Percentiles rank a stretch among this genome's conserved stretches.
Conservation (phyloP, 495 filamentous ascomycete genomes). For the Monascus purpureus region DNA sequence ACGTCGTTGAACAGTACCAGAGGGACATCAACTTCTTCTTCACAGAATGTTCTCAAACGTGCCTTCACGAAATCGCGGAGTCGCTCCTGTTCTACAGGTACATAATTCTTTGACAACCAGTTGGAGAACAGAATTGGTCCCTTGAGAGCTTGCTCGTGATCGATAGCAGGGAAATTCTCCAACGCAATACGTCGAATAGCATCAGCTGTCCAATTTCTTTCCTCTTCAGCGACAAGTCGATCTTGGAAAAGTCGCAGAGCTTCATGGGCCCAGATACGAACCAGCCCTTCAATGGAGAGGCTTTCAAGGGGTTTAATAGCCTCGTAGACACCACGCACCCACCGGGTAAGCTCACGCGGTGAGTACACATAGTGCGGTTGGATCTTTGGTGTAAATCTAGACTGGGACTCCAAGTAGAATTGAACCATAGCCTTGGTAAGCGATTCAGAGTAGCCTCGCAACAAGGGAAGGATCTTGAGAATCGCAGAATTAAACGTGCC, state of each 20-base stretch:
- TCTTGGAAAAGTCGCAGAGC: constrained; percentile 93
- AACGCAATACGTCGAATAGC: constrained; percentile 70
- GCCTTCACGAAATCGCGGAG: constrained; percentile 96
- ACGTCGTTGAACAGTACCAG: constrained; percentile 97
- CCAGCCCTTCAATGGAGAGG: constrained; percentile 76
- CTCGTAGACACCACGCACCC: constrained; percentile 95
- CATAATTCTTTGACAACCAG: constrained; percentile 98
- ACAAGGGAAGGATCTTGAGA: constrained; percentile 86
- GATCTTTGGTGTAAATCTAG: constrained; percentile 85
- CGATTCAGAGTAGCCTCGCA: constrained; percentile 88
- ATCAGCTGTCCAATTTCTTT: constrained; percentile 88
- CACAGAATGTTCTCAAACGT: constrained; percentile 92
- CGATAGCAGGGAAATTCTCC: constrained; percentile 85
- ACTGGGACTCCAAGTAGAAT: constrained; percentile 87
- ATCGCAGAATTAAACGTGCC: constrained; percentile 95
- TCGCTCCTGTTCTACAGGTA: constrained; percentile 87
- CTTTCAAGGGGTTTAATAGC: constrained; percentile 85
- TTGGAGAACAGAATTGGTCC: constrained; percentile 96
- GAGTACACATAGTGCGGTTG: constrained; percentile 99
- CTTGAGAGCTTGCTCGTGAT: constrained; percentile 75
- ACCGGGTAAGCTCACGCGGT: constrained; percentile 91
- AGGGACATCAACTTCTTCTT: constrained; percentile 97
- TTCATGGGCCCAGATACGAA: constrained; percentile 97
- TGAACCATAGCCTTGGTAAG: constrained; percentile 97
- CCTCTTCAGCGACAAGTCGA: constrained; percentile 83